These are phyloP conservation scores for Tulasnella sp. DNA, from an alignment of 768 basidiomycete genomes.

Conservation along the genomic window DNA sequence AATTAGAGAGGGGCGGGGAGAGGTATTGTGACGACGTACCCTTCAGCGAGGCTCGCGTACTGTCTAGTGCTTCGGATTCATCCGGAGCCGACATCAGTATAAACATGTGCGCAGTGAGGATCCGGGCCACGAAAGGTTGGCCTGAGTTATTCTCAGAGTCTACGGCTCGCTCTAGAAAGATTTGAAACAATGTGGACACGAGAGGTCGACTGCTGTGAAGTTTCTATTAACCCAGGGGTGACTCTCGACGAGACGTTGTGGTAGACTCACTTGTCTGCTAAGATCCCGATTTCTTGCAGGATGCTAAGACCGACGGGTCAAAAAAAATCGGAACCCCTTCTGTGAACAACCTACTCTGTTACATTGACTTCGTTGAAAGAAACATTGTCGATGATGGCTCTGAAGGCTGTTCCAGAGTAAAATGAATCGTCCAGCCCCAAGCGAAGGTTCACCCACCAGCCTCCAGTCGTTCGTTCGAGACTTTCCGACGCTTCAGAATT, in stretches of 20 bases:
- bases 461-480: constrained; percentile 63
- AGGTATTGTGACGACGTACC: neutral
- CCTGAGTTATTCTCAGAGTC: constrained; percentile 50
- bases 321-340: no score
- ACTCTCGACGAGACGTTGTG: neutral
- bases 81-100: constrained; percentile 25
- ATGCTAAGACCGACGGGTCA: no score
- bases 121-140: constrained; percentile 61
- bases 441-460: constrained; percentile 52
- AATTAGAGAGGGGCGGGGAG: neutral
- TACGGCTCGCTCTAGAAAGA: constrained; percentile 62
- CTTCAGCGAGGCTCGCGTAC: constrained; percentile 22
- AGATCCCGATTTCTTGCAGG: constrained; percentile 72
- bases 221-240: neutral
- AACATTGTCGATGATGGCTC: constrained; percentile 79
- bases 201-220: constrained; percentile 21
- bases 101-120: constrained; percentile 71
- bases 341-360: constrained; percentile 62
- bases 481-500: constrained; percentile 75
- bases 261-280: constrained; percentile 60
- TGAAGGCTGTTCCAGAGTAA: constrained; percentile 60
- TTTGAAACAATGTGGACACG: constrained; percentile 68
- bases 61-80: constrained; percentile 29
- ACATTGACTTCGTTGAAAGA: constrained; percentile 68
- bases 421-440: neutral